These are phyloP conservation scores for Drosera spatulata DNA, from an alignment of 179 eudicot genomes.

Conservation along the genomic window DNA sequence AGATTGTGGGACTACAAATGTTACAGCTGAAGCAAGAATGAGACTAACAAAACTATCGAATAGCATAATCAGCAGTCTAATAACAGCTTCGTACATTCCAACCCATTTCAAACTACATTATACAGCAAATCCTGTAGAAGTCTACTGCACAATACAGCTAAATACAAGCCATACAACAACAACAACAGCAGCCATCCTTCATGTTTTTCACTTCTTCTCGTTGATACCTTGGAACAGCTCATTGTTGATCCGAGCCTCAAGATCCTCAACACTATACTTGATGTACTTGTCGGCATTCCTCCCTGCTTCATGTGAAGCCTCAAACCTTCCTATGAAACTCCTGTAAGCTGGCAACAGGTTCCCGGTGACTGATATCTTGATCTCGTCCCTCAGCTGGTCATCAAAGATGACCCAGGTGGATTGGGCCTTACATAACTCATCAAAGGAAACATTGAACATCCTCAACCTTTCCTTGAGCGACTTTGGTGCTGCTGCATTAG, in stretches of 20 bases:
- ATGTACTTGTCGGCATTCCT: slow-evolving; percentile 66
- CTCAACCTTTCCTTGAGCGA: slow-evolving; percentile 70
- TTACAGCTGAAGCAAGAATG: too few species aligned
- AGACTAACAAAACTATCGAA: too few species aligned
- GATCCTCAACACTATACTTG: slow-evolving; percentile 58
- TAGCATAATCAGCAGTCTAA: not conserved
- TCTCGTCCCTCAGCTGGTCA: slow-evolving; percentile 58
- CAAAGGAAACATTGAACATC: slow-evolving; percentile 56
- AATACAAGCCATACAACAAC: not conserved
- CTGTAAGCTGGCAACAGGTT: slow-evolving; percentile 57
- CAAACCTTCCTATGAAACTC: slow-evolving; percentile 59
- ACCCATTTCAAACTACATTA: not conserved
- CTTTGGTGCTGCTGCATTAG: slow-evolving; percentile 17
- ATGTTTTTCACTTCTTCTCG: slow-evolving; percentile 43
- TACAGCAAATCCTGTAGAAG: not conserved
- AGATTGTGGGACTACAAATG: too few species aligned
- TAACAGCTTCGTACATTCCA: not conserved
- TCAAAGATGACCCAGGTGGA: slow-evolving; percentile 73
- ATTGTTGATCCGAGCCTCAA: slow-evolving; percentile 49
- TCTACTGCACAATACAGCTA: not conserved
- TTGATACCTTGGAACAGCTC: slow-evolving; percentile 63
- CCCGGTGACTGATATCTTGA: slow-evolving; percentile 39
- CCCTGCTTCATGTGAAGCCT: slow-evolving; percentile 43
- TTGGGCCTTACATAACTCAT: slow-evolving; percentile 56
- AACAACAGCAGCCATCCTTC: slow-evolving; percentile 3